A percentile compares a stretch with the other conserved stretches of the same genome.
Conservation (phyloP, 257 asterid species). For the Solanum microdontum region DNA sequence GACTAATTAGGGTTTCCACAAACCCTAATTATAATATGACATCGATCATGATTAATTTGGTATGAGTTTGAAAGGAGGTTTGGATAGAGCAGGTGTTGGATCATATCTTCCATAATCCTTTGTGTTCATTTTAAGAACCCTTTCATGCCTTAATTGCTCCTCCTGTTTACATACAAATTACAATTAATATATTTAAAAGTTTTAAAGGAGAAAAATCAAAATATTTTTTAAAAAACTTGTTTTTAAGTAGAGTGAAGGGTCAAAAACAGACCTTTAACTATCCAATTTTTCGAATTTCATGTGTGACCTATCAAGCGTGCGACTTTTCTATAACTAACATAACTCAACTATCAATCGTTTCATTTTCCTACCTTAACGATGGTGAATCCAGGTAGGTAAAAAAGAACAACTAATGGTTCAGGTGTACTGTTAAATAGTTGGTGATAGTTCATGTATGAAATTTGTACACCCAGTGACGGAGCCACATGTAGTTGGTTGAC, state of each 20-base stretch:
- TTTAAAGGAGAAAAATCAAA: background rate
- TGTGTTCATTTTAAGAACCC: conserved; percentile 48
- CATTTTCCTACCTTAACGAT: background rate
- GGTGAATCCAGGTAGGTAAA: background rate
- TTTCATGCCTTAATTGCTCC: conserved; percentile 16
- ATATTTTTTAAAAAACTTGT: background rate
- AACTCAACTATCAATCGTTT: background rate
- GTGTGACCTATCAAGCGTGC: background rate
- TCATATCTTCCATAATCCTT: conserved; percentile 70
- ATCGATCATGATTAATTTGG: conserved; percentile 33
- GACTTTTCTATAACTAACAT: background rate
- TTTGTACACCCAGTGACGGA: too few relatives aligned
- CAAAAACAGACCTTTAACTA: background rate
- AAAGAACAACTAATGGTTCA: background rate
- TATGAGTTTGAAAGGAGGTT: conserved; percentile 70
- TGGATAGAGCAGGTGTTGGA: conserved; percentile 57
- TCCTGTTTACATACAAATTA: background rate
- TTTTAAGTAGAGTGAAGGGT: background rate
- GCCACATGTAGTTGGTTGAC: too few relatives aligned
- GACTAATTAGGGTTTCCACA: background rate
- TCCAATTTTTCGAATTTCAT: too few relatives aligned
- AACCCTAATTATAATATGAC: background rate
- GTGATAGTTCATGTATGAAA: background rate
- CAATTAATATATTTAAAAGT: background rate
- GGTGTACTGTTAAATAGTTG: background rate